Conservation (phyloP, 2,329 filamentous ascomycete species). For the Stromatinia cepivora region DNA sequence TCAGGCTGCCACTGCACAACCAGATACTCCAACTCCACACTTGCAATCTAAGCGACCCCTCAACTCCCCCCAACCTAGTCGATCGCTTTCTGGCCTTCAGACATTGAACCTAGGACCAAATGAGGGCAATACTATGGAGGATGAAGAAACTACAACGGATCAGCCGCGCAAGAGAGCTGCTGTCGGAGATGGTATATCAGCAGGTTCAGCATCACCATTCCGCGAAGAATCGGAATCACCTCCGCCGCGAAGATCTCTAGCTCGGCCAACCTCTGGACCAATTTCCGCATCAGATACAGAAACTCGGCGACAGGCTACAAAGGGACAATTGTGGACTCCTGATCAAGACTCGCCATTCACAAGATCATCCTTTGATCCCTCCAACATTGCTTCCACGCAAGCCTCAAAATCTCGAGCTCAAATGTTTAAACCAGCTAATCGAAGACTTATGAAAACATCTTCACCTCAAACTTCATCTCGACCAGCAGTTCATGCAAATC, state of each 20-base stretch:
- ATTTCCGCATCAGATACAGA: conserved; percentile 26
- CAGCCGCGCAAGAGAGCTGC: conserved; percentile 36
- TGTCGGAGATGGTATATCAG: conserved; percentile 37
- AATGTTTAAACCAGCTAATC: conserved; percentile 26
- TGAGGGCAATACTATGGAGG: conserved; percentile 31
- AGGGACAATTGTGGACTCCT: conserved; percentile 36
- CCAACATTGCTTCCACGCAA: conserved; percentile 37
- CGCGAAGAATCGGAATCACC: conserved; percentile 33
- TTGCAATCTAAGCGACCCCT: conserved; percentile 27
- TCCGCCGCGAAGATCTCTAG: conserved; percentile 33
- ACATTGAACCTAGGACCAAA: conserved; percentile 31
- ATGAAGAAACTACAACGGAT: conserved; percentile 30
- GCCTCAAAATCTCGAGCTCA: conserved; percentile 31
- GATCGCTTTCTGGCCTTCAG: conserved; percentile 29
- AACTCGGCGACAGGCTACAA: conserved; percentile 25
- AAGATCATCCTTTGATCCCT: conserved; percentile 34
- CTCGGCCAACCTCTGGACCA: conserved; percentile 30
- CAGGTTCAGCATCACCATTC: conserved; percentile 33
- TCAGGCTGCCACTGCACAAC: conserved; percentile 3
- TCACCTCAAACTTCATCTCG: conserved; percentile 17
- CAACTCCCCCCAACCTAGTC: conserved; percentile 20
- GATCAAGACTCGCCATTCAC: conserved; percentile 30
- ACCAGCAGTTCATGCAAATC: neutral
- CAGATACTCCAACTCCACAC: conserved; percentile 25
- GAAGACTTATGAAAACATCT: conserved; percentile 24